Conservation (phyloP, 306 rosid genomes). For the Vigna trinervia region DNA sequence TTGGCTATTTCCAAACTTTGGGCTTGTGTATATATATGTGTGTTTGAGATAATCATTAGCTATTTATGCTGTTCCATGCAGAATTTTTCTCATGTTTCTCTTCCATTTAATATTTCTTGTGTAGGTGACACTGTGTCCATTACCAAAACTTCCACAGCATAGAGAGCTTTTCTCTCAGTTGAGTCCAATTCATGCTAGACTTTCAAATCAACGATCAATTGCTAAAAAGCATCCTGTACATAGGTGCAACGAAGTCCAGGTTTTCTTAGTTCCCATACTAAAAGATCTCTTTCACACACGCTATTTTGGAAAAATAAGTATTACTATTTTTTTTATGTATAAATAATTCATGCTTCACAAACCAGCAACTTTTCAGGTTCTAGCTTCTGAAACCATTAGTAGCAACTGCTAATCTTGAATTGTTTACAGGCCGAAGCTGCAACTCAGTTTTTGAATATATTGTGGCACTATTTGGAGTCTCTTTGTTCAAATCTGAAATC, state of each 20-base stretch:
- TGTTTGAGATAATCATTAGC: too few relatives aligned
- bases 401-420: slow-evolving; percentile 39
- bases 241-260: slow-evolving; percentile 93
- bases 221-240: slow-evolving; percentile 86
- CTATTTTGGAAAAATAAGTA: neutral
- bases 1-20: slow-evolving; percentile 25
- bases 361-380: slow-evolving; percentile 28
- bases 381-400: slow-evolving; percentile 28
- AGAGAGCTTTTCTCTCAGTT: slow-evolving; percentile 73
- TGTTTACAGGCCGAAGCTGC: slow-evolving; percentile 77
- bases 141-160: slow-evolving; percentile 80
- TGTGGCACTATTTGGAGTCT: slow-evolving; percentile 77
- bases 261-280: slow-evolving; percentile 48
- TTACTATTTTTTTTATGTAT: neutral
- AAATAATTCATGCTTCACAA: slow-evolving; percentile 31
- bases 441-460: slow-evolving; percentile 64
- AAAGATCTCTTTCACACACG: slow-evolving; percentile 35
- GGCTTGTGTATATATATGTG: neutral
- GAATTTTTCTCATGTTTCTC: slow-evolving; percentile 24
- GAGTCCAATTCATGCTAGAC: slow-evolving; percentile 74
- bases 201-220: slow-evolving; percentile 56
- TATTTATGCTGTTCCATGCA: slow-evolving; percentile 17
- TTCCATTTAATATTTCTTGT: slow-evolving; percentile 25
- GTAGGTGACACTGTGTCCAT: slow-evolving; percentile 69
- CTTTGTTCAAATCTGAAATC: slow-evolving; percentile 80